These are phyloP conservation scores for Phytophthora macrochlamydospora DNA, from an alignment of 352 stramenopile species.

Conservation along the genomic window DNA sequence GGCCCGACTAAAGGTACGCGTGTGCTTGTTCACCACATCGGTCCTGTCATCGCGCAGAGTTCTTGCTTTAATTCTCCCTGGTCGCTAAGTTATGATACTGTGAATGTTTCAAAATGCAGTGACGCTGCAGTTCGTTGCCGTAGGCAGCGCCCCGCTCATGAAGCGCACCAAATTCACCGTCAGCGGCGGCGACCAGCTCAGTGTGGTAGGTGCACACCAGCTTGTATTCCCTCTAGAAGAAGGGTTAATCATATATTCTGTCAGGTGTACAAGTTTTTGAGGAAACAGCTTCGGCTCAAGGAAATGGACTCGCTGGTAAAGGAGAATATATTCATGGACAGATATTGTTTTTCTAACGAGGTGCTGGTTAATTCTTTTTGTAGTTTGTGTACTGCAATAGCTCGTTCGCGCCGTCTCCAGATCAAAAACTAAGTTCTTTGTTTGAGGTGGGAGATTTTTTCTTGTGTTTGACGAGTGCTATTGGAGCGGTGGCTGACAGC, in stretches of 20 bases:
- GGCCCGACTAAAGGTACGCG: conserved; percentile 44
- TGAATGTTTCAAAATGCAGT: conserved; percentile 39
- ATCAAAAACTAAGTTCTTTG: too few species aligned
- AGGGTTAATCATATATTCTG: conserved; percentile 3
- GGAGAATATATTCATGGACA: too few species aligned
- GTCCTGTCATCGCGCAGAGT: not conserved
- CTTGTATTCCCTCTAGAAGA: not conserved
- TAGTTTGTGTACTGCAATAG: too few species aligned
- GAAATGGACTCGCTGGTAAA: too few species aligned
- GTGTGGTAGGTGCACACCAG: conserved; percentile 51
- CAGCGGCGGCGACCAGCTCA: conserved; percentile 72
- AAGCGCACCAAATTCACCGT: conserved; percentile 90
- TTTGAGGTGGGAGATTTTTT: too few species aligned
- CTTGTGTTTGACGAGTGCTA: too few species aligned
- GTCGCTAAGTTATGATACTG: conserved; percentile 1
- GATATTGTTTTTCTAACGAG: too few species aligned
- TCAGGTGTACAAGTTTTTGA: conserved; percentile 6
- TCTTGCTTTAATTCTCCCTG: not conserved
- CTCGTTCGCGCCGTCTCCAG: too few species aligned
- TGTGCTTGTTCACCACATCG: not conserved
- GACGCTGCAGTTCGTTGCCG: conserved; percentile 84
- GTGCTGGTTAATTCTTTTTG: too few species aligned
- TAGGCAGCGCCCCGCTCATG: conserved; percentile 83
- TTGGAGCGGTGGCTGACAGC: not conserved
- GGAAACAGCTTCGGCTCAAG: too few species aligned